Percentiles rank a stretch among this genome's conserved stretches.
Conservation (phyloP, 768 basidiomycete genomes). For the Melanogaster broomeanus region DNA sequence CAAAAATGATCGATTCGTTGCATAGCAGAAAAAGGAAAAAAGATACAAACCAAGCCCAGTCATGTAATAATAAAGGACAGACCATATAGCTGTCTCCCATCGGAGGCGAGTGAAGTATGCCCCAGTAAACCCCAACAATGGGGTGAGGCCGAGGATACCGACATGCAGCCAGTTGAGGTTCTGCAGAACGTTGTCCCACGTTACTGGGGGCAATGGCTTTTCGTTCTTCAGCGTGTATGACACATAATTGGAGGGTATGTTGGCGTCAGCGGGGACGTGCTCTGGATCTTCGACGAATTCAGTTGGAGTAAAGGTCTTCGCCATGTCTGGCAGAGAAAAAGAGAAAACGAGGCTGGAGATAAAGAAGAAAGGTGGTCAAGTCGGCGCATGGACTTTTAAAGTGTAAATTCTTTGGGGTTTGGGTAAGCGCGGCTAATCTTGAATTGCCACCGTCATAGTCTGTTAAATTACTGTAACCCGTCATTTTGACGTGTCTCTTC, state of each 20-base stretch:
- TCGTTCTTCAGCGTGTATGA: conserved; percentile 68
- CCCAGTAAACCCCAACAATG: conserved; percentile 73
- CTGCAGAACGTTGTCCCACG: conserved; percentile 53
- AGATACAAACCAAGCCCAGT: conserved; percentile 79
- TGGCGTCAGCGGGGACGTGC: conserved; percentile 46
- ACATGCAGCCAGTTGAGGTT: conserved; percentile 82
- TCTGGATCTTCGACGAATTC: conserved; percentile 29
- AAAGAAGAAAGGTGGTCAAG: too few species aligned
- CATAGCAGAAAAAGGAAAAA: conserved; percentile 35
- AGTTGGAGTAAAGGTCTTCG: conserved; percentile 1
- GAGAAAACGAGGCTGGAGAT: too few species aligned
- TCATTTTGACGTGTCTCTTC: too few species aligned
- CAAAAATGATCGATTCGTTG: conserved; percentile 30
- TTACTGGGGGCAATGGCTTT: conserved; percentile 68
- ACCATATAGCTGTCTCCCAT: conserved; percentile 74
- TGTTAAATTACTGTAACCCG: too few species aligned
- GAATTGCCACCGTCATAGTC: too few species aligned
- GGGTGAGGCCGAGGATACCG: conserved; percentile 70
- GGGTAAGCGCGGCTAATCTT: too few species aligned
- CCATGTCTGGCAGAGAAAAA: too few species aligned
- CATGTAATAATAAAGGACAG: conserved; percentile 69
- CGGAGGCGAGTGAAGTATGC: conserved; percentile 62
- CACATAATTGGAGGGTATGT: conserved; percentile 84
- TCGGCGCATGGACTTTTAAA: too few species aligned
- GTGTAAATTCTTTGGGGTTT: too few species aligned